Conservation (phyloP, 1,139 yeast species). For the Kodamaea anthophila region DNA sequence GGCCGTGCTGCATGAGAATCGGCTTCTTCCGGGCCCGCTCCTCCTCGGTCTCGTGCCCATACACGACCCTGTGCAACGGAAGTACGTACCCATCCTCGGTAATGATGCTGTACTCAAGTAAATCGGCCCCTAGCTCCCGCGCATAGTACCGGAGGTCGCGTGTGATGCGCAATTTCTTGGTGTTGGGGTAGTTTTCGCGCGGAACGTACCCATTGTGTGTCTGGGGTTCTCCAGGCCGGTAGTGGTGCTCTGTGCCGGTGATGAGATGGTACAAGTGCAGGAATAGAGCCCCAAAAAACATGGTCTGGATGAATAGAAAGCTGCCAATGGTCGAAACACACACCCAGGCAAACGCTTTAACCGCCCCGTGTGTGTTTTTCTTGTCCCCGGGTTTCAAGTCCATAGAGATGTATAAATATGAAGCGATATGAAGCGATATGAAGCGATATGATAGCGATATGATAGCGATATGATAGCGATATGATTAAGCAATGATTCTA, state of each 20-base stretch:
- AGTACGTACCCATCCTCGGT: slow-evolving; percentile 81
- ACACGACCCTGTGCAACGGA: slow-evolving; percentile 55
- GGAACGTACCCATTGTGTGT: slow-evolving; percentile 19
- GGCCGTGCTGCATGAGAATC: slow-evolving; percentile 73
- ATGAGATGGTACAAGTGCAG: slow-evolving; percentile 22
- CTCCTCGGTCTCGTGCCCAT: slow-evolving; percentile 37
- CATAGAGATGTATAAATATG: too few species aligned
- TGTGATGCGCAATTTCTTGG: slow-evolving; percentile 23
- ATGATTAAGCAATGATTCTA: too few species aligned
- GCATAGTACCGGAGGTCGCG: slow-evolving; percentile 61
- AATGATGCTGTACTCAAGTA: slow-evolving; percentile 52
- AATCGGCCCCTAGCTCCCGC: slow-evolving; percentile 49
- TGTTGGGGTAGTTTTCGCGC: slow-evolving; percentile 26
- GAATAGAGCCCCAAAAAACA: slow-evolving; percentile 23
- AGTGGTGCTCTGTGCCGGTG: slow-evolving; percentile 18
- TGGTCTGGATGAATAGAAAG: slow-evolving; percentile 19
- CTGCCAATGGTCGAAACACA: slow-evolving; percentile 25
- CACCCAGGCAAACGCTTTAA: slow-evolving; percentile 12
- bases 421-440: too few species aligned
- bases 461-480: too few species aligned
- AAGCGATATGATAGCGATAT: too few species aligned
- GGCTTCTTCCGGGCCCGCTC: slow-evolving; percentile 43
- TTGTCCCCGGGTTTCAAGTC: slow-evolving; percentile 1
- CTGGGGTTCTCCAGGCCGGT: slow-evolving; percentile 10
- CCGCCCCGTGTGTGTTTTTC: slow-evolving; percentile 1